Base-by-base conservation (phyloP, 257 asterid genomes). In the Solanum appendiculatum region DNA sequence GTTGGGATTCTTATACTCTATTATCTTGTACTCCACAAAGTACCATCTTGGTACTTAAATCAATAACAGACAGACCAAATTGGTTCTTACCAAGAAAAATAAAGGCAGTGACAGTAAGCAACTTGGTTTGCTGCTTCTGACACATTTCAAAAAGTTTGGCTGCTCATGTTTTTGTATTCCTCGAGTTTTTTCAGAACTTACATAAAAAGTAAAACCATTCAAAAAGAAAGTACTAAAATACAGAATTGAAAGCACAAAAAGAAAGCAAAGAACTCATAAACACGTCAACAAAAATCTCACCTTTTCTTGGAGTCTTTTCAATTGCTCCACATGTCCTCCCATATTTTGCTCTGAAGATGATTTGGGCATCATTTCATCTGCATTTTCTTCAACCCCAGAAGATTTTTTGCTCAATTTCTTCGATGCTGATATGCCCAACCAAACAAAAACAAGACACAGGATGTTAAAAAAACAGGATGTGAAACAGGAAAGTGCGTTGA, bases 281-380 rank as follows among this genome's bases (percentile, higher is more conserved):
- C 80, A 72, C 9, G 54, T 74, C 3, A 37, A 42, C 23, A 9
- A 73, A 8, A 51, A 3, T 14, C 13, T 6, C 37, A 96, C 99
- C 98, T 91, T 96, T 25, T 93, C 94, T 89, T 87, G 92, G 84
- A 96, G 98, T 81, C 89, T 91, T 82, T 89, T 87, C 51, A 96
- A 88, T n/a, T 94, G 91, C 51, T 89, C 90, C 82, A 85, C 83
- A 73, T 94, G 97, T 80, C 93, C 94, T 86, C 87, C 87, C 86
- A 93, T 96, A 89, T 92, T 95, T 83, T 90, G 85, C 92, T 93
- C 90, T 74, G 77, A 89, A 91, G 91, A 85, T 36, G 78, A 83
- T 1, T 74, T 51, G 29, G 78, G 1, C 51, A 86, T 40, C 34
- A 64, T 9, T 54, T 70, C 87, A 44, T 44, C 64, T 70, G 31